phyloP scores from a whole-genome alignment of 768 basidiomycete species.

The Boletus fagicola region DNA sequence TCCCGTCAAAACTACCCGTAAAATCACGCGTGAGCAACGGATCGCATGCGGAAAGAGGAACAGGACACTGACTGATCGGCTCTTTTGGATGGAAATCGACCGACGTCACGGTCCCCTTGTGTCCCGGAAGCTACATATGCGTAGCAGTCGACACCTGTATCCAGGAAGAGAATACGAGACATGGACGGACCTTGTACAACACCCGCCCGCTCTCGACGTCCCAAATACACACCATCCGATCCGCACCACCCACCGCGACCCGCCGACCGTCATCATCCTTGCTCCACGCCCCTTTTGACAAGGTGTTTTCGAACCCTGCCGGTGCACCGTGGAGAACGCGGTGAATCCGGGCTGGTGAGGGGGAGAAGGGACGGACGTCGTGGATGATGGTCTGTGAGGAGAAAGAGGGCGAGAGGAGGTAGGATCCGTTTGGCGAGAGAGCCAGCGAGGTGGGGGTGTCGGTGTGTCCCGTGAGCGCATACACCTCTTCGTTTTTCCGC shows the following conservation, averaged over 20 bases:
- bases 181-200: conserved; percentile 66
- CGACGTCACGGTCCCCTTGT: conserved; percentile 94
- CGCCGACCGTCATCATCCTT: conserved; percentile 77
- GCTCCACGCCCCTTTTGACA: conserved; percentile 87
- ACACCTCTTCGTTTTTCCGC: conserved; percentile 79
- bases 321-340: conserved; percentile 80
- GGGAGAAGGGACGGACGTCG: conserved; percentile 92
- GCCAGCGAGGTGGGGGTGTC: conserved; percentile 95
- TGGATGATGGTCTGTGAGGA: conserved; percentile 89
- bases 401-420: conserved; percentile 86
- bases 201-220: conserved; percentile 76
- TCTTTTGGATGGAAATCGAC: conserved; percentile 97
- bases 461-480: conserved; percentile 77
- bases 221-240: conserved; percentile 85
- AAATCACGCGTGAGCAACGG: conserved; percentile 3
- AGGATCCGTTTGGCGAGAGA: conserved; percentile 84
- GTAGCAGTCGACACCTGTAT: background rate
- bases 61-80: conserved; percentile 72
- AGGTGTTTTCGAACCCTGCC: conserved; percentile 88
- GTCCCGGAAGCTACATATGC: conserved; percentile 76
- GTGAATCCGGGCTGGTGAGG: conserved; percentile 77
- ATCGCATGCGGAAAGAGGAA: background rate
- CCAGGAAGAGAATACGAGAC: background rate
- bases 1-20: conserved; percentile 72
- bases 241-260: conserved; percentile 87